phyloP scores from a whole-genome alignment of 768 basidiomycete species.

The Sporobolomyces phaffii region DNA sequence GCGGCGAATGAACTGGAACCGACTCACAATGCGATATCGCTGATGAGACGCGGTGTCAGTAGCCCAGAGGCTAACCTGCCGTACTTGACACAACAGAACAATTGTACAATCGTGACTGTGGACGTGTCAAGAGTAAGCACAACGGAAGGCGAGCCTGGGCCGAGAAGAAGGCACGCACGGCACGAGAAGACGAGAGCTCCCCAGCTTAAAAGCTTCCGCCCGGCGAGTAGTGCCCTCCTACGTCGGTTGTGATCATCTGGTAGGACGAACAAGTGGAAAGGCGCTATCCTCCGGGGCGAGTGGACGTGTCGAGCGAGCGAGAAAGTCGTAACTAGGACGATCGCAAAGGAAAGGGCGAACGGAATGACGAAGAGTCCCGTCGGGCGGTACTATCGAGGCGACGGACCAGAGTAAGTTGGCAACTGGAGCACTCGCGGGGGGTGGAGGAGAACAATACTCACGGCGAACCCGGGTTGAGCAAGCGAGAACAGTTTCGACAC shows the following conservation, averaged over 20 bases:
- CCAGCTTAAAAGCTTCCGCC: neutral
- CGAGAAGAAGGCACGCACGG: neutral
- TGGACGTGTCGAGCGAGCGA: neutral
- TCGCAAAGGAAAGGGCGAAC: neutral
- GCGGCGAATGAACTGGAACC: neutral
- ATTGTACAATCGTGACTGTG: neutral
- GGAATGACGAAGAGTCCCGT: neutral
- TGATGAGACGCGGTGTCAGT: neutral
- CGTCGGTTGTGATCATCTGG: neutral
- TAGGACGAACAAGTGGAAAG: neutral
- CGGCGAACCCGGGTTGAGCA: conserved; percentile 8
- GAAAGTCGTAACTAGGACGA: neutral
- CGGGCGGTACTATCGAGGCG: conserved; percentile 2
- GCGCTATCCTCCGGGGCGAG: neutral
- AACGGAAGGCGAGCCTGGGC: neutral
- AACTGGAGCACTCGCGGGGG: no score
- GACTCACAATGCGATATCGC: conserved; percentile 2
- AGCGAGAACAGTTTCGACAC: neutral
- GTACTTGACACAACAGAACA: neutral
- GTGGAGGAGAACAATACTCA: neutral
- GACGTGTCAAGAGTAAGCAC: no score
- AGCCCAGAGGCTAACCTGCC: neutral
- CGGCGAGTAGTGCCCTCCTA: neutral
- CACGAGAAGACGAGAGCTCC: neutral
- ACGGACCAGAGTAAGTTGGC: no score